Evolutionary conservation across 2,329 filamentous ascomycete species (phyloP).

Genomic region (Camillea tinctor): DNA sequence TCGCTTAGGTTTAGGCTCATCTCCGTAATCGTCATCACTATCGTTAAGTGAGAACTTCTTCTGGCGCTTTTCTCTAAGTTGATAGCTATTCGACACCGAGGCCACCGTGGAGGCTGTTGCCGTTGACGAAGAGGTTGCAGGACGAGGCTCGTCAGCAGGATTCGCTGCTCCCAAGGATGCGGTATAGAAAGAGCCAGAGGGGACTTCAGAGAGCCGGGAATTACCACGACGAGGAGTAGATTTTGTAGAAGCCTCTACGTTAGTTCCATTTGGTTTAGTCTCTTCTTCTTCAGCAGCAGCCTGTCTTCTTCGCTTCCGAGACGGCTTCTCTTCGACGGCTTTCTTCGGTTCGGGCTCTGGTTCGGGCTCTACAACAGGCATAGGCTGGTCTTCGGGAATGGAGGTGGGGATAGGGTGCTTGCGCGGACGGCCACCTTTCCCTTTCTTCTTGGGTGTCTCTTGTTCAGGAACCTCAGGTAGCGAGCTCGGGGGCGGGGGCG

Average conservation of each 20-base stretch:
- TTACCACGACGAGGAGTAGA: slow-evolving; percentile 15
- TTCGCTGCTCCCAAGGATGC: slow-evolving; percentile 35
- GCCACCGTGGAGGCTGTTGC: slow-evolving; percentile 48
- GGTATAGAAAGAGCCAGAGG: slow-evolving; percentile 40
- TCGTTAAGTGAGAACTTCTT: slow-evolving; percentile 53
- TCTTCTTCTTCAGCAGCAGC: slow-evolving; percentile 14
- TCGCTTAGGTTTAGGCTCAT: slow-evolving; percentile 31
- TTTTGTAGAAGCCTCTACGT: slow-evolving; percentile 11
- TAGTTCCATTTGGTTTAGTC: slow-evolving; percentile 13
- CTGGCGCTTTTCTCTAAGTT: slow-evolving; percentile 53
- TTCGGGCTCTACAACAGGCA: slow-evolving; percentile 11
- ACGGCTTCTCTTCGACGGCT: slow-evolving; percentile 14
- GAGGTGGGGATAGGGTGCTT: slow-evolving; percentile 27
- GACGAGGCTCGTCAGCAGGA: slow-evolving; percentile 47
- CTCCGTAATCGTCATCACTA: slow-evolving; percentile 38
- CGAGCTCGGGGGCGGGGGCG: slow-evolving; percentile 7
- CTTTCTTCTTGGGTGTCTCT: slow-evolving; percentile 30
- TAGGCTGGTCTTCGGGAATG: slow-evolving; percentile 18
- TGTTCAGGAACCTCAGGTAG: slow-evolving; percentile 17
- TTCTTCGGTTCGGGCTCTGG: slow-evolving; percentile 11
- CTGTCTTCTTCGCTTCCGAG: slow-evolving; percentile 29
- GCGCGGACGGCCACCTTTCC: slow-evolving; percentile 31
- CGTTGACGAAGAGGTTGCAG: slow-evolving; percentile 53
- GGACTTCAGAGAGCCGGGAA: slow-evolving; percentile 35
- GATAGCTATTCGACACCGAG: slow-evolving; percentile 46